Evolutionary conservation across 768 basidiomycete species (phyloP).

Genomic region (Dioszegia hungarica): DNA sequence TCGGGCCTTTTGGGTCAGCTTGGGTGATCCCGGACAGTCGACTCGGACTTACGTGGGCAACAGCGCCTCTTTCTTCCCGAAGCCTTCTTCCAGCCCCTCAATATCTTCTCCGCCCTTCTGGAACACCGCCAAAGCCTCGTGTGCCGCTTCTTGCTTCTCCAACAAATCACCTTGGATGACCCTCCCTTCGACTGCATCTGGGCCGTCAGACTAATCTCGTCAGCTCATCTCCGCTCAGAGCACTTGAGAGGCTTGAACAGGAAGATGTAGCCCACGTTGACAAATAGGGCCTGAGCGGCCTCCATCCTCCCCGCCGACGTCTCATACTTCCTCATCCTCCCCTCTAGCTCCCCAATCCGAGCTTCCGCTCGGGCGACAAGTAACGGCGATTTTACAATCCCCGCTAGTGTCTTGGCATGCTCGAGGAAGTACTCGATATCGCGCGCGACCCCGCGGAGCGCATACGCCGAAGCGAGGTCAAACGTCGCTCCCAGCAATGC

Average conservation of each 20-base stretch:
- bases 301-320: slow-evolving; percentile 49
- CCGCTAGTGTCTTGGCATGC: slow-evolving; percentile 69
- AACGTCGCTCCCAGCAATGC: slow-evolving; percentile 66
- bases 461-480: slow-evolving; percentile 62
- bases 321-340: slow-evolving; percentile 54
- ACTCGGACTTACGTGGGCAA: slow-evolving; percentile 27
- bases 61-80: slow-evolving; percentile 31
- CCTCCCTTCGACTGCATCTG: slow-evolving; percentile 29
- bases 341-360: slow-evolving; percentile 64
- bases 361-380: slow-evolving; percentile 64
- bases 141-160: slow-evolving; percentile 44
- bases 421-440: slow-evolving; percentile 80
- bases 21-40: background rate
- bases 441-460: slow-evolving; percentile 69
- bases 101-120: slow-evolving; percentile 33
- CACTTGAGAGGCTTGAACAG: background rate
- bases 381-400: slow-evolving; percentile 62
- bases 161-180: slow-evolving; percentile 33
- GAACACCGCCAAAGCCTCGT: slow-evolving; percentile 59
- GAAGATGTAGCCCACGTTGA: slow-evolving; percentile 5
- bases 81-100: slow-evolving; percentile 54
- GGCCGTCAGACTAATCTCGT: slow-evolving; percentile 21
- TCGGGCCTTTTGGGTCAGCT: slow-evolving; percentile 24
- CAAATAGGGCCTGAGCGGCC: slow-evolving; percentile 17
- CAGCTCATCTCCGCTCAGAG: background rate